These are phyloP conservation scores for Citrus unshiu DNA, from an alignment of 345 rosid species.

Conservation along the genomic window DNA sequence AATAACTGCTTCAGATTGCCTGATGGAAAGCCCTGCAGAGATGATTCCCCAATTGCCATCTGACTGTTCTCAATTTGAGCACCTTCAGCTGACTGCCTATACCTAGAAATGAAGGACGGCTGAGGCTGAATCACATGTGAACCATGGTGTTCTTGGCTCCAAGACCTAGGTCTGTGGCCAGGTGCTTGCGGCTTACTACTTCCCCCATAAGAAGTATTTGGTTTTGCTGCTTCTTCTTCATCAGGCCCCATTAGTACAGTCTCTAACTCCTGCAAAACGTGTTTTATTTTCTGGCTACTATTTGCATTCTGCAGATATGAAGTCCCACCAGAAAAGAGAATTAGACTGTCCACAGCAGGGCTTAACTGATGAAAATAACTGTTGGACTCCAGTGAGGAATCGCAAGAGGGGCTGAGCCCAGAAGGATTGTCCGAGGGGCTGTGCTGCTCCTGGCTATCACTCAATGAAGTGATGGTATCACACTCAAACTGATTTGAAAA, in stretches of 20 bases:
- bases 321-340: constrained; percentile 18
- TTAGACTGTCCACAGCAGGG: constrained; percentile 32
- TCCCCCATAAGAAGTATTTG: constrained; percentile 17
- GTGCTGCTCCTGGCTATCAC: constrained; percentile 48
- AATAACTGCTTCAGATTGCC: constrained; percentile 46
- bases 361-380: constrained; percentile 29
- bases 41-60: constrained; percentile 21
- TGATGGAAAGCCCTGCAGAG: constrained; percentile 22
- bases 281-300: constrained; percentile 34
- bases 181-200: constrained; percentile 27
- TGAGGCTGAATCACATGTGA: constrained; percentile 31
- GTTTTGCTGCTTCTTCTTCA: constrained; percentile 21
- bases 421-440: constrained; percentile 47
- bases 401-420: constrained; percentile 44
- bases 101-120: constrained; percentile 25
- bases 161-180: constrained; percentile 27
- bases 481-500: constrained; percentile 36
- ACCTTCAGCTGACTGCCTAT: constrained; percentile 25
- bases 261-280: constrained; percentile 42
- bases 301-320: constrained; percentile 26
- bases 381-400: constrained; percentile 39
- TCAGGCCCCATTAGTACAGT: constrained; percentile 52
- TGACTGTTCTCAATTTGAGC: constrained; percentile 31
- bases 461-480: constrained; percentile 34
- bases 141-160: constrained; percentile 29